Evolutionary conservation across 139 green algal species (phyloP).

Genomic region (Yamagishiella unicocca): DNA sequence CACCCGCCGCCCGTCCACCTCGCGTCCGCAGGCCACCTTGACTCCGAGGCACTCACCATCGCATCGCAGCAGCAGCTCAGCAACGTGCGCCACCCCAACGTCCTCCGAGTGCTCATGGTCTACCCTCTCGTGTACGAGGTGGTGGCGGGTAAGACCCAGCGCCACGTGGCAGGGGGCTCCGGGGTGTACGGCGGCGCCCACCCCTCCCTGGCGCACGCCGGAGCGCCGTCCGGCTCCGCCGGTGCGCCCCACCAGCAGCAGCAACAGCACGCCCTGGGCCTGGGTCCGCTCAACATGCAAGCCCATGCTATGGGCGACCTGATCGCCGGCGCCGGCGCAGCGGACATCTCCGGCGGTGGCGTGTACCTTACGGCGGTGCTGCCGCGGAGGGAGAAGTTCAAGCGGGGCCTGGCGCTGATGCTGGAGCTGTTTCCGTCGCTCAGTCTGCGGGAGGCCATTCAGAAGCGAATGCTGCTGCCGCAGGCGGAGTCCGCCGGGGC

Average conservation of each 20-base stretch:
- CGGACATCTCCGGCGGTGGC: not conserved
- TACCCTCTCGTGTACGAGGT: slow-evolving; percentile 63
- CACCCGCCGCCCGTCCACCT: not conserved
- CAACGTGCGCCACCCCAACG: slow-evolving; percentile 31
- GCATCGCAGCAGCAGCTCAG: slow-evolving; percentile 16
- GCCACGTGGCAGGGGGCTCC: not conserved
- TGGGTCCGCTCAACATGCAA: not conserved
- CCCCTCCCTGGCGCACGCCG: not conserved
- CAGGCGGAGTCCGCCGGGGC: not conserved
- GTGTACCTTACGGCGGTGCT: slow-evolving; percentile 52
- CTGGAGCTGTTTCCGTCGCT: slow-evolving; percentile 54
- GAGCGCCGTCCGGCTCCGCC: not conserved
- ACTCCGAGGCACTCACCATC: slow-evolving; percentile 41
- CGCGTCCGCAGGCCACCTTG: slow-evolving; percentile 26
- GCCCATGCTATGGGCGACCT: slow-evolving; percentile 17
- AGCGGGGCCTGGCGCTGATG: slow-evolving; percentile 52
- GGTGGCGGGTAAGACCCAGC: not conserved
- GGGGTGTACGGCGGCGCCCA: not conserved
- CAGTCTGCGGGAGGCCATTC: slow-evolving; percentile 54
- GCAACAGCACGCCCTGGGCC: not conserved
- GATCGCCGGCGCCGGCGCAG: not conserved
- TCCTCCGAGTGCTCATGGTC: slow-evolving; percentile 55
- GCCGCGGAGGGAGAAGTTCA: slow-evolving; percentile 55
- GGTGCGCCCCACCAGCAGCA: not conserved
- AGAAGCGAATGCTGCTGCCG: slow-evolving; percentile 26